Conservation (phyloP, 148 eudicot genomes). For the Camellia lanceoleosa region DNA sequence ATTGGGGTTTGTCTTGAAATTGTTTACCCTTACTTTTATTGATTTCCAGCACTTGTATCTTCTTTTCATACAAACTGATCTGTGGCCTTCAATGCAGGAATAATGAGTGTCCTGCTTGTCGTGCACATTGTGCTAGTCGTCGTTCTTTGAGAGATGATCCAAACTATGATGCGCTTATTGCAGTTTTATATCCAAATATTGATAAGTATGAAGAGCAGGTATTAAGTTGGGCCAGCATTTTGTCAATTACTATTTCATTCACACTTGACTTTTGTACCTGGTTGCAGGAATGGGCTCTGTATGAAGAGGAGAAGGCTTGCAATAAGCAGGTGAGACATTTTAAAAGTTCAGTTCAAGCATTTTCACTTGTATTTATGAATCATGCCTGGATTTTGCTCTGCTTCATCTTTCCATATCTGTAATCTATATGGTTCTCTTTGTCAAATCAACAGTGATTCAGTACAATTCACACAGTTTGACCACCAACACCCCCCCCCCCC, state of each 20-base stretch:
- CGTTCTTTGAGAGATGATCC: slow-evolving; percentile 63
- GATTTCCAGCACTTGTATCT: neutral
- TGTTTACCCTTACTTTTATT: neutral
- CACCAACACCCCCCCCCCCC: too few species aligned
- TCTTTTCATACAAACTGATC: neutral
- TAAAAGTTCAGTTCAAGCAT: neutral
- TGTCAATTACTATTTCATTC: neutral
- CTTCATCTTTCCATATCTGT: neutral
- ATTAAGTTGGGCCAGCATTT: slow-evolving; percentile 15
- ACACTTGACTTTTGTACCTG: slow-evolving; percentile 8
- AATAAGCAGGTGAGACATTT: slow-evolving; percentile 43
- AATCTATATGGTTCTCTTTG: too few species aligned
- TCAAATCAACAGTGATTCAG: too few species aligned
- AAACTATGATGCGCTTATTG: slow-evolving; percentile 40
- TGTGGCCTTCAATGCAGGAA: slow-evolving; percentile 23
- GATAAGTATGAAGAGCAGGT: slow-evolving; percentile 62
- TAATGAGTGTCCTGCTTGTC: slow-evolving; percentile 62
- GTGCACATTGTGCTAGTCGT: slow-evolving; percentile 58
- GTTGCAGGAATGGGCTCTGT: slow-evolving; percentile 47
- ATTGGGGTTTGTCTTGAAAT: slow-evolving; percentile 58
- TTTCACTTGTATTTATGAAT: too few species aligned
- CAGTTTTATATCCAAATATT: slow-evolving; percentile 46
- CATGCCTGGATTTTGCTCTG: neutral
- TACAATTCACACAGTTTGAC: too few species aligned
- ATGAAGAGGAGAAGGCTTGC: slow-evolving; percentile 45